A percentile compares a stretch with the other conserved stretches of the same genome.
Conservation (phyloP, 2,329 filamentous ascomycete genomes). For the Geosmithia flava region DNA sequence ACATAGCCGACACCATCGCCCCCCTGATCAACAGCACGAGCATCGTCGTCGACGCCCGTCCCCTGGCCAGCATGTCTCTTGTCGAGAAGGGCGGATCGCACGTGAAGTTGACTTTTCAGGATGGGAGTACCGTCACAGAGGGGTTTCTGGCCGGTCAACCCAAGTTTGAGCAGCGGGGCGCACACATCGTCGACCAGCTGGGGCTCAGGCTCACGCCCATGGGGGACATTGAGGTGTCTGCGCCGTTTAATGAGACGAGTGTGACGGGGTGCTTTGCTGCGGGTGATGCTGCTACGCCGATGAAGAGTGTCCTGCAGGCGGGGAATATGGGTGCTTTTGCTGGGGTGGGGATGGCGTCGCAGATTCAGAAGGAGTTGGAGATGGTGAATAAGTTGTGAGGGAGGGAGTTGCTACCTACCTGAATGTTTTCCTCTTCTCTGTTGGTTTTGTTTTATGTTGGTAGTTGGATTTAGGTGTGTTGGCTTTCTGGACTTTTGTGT, state of each 20-base stretch:
- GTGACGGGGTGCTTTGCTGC: constrained; percentile 39
- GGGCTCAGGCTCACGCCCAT: constrained; percentile 25
- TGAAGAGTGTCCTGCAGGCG: constrained; percentile 16
- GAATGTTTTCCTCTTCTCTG: too few relatives aligned
- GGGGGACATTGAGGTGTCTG: constrained; percentile 28
- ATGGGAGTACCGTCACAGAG: constrained; percentile 20
- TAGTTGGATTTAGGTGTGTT: too few relatives aligned
- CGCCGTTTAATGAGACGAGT: constrained; percentile 35
- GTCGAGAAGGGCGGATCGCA: constrained; percentile 9
- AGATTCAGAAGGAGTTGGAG: constrained; percentile 14
- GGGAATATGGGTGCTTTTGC: constrained; percentile 14
- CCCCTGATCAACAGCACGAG: constrained; percentile 15
- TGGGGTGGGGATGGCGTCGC: constrained; percentile 12
- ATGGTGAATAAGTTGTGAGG: constrained; percentile 12
- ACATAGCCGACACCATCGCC: constrained; percentile 15
- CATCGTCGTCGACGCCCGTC: constrained; percentile 23
- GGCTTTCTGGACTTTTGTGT: too few relatives aligned
- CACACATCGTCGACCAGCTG: constrained; percentile 26
- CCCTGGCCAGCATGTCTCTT: constrained; percentile 16
- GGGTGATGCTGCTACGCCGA: constrained; percentile 30
- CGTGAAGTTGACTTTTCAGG: constrained; percentile 24
- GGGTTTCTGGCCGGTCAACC: constrained; percentile 28
- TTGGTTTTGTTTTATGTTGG: too few relatives aligned
- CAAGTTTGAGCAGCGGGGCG: constrained; percentile 20
- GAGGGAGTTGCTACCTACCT: too few relatives aligned